These are phyloP conservation scores for Hypholoma fasciculare DNA, from an alignment of 768 basidiomycete species.

Conservation along the genomic window DNA sequence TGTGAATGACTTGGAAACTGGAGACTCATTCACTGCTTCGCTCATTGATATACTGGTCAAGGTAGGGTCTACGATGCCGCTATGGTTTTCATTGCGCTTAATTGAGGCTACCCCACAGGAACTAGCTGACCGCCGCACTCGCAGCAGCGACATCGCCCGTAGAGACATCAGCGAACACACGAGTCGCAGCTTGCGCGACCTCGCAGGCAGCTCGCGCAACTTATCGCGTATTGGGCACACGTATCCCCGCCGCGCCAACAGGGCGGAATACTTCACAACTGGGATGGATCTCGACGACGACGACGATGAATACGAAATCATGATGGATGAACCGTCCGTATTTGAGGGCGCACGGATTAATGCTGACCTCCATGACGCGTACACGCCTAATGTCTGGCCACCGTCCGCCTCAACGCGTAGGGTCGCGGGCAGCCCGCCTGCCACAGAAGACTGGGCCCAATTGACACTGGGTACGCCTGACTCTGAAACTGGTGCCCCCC, in stretches of 20 bases:
- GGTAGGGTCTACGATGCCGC: slow-evolving; percentile 39
- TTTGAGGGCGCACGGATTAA: slow-evolving; percentile 60
- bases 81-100: neutral
- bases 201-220: slow-evolving; percentile 53
- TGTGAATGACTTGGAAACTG: slow-evolving; percentile 73
- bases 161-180: slow-evolving; percentile 69
- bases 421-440: slow-evolving; percentile 32
- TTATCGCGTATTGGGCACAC: slow-evolving; percentile 46
- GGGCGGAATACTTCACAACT: slow-evolving; percentile 49
- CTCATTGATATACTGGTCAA: slow-evolving; percentile 78
- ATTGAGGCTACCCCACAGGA: slow-evolving; percentile 45
- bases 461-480: slow-evolving; percentile 24
- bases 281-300: slow-evolving; percentile 70
- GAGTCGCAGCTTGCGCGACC: slow-evolving; percentile 56
- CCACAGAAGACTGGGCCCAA: slow-evolving; percentile 30
- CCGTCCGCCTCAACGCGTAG: slow-evolving; percentile 17
- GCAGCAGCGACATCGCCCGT: slow-evolving; percentile 53
- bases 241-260: slow-evolving; percentile 36
- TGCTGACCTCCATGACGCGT: slow-evolving; percentile 67
- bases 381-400: slow-evolving; percentile 30
- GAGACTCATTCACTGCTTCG: slow-evolving; percentile 79
- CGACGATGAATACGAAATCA: slow-evolving; percentile 58
- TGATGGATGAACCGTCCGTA: slow-evolving; percentile 37
- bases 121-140: slow-evolving; percentile 69
- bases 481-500: slow-evolving; percentile 13